Conservation (phyloP, 2,329 filamentous ascomycete species). For the Trichoderma sp. region DNA sequence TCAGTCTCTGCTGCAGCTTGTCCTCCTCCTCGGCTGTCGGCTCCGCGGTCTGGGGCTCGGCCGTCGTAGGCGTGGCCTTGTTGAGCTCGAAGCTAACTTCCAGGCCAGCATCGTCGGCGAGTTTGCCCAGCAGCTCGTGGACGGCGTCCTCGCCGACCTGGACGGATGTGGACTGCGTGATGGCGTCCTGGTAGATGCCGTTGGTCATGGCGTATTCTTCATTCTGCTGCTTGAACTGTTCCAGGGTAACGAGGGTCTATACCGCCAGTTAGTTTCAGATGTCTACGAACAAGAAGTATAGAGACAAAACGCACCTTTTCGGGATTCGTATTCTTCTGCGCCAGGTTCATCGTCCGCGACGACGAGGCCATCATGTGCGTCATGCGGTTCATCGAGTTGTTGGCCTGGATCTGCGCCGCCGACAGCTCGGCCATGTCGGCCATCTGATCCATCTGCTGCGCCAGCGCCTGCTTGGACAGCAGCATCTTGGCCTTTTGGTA, state of each 20-base stretch:
- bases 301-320: slow-evolving; percentile 51
- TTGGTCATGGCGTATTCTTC: slow-evolving; percentile 67
- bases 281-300: no score
- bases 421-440: slow-evolving; percentile 67
- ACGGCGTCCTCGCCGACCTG: slow-evolving; percentile 81
- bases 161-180: slow-evolving; percentile 73
- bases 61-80: slow-evolving; percentile 57
- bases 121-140: slow-evolving; percentile 80
- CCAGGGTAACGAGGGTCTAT: slow-evolving; percentile 60
- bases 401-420: slow-evolving; percentile 65
- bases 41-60: slow-evolving; percentile 64
- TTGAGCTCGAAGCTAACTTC: slow-evolving; percentile 77
- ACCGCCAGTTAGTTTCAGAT: background rate
- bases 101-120: slow-evolving; percentile 86
- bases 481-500: slow-evolving; percentile 67
- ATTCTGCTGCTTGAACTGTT: slow-evolving; percentile 65
- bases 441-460: slow-evolving; percentile 66
- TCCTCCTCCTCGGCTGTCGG: slow-evolving; percentile 80
- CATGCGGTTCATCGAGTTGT: slow-evolving; percentile 68
- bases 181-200: slow-evolving; percentile 84
- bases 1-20: slow-evolving; percentile 65
- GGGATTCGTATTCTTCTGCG: slow-evolving; percentile 62
- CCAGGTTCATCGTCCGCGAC: slow-evolving; percentile 60
- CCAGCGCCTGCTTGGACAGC: slow-evolving; percentile 63
- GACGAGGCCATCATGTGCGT: slow-evolving; percentile 66